Evolutionary conservation across 1,284 basidiomycete species (phyloP), one percentile per base, ranked within the genome.

Genomic region (Omphalotus olearius): DNA sequence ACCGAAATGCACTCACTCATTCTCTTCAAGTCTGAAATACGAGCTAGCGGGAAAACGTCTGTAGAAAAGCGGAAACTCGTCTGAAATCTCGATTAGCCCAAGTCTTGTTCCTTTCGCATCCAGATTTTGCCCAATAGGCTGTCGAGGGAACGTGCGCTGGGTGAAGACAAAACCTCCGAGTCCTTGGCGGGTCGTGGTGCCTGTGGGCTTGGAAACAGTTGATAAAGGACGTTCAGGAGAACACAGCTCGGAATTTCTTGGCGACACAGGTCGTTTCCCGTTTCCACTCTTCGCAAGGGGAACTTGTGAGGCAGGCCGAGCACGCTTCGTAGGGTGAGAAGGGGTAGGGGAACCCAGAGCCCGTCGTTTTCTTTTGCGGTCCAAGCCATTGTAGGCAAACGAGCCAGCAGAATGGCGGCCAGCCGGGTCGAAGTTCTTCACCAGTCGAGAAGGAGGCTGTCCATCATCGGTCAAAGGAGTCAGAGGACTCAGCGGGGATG

Each of bases 11-110:
- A 46, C 61, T 51, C 64, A 67, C 67, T 56, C 61, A 52, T 60
- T 62, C 39, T 64, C 61, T 41, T 57, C 53, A 26, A 59, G 52
- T 23, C 72, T 67, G 43, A 76, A 68, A 54, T 74, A 83, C 6
- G 79, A 76, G 56, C 78, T 80, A 47, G 75, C 71, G 7, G 83
- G 82, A 62, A 85, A 88, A 13, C 80, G 76, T 54, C 80, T 69
- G 62, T 90, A 90, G 55, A 87, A 75, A 30, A 79, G 69, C 13
- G 78, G 64, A 11, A 52, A 47, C 18, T 69, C 65, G 4, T 69
- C 55, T 26, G 77, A 69, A 37, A 76, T 68, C 35, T 74, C 66
- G 45, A 83, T 58, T 37, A 64, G 50, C n/a, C 66, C 54, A 14
- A 81, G 80, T 52, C 83, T 75, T 14, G 66, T 71, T 49, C 84